A percentile compares a stretch with the other conserved stretches of the same genome.
Evolutionary conservation across 148 eudicot species (phyloP).

Genomic region (Camellia sinensis): DNA sequence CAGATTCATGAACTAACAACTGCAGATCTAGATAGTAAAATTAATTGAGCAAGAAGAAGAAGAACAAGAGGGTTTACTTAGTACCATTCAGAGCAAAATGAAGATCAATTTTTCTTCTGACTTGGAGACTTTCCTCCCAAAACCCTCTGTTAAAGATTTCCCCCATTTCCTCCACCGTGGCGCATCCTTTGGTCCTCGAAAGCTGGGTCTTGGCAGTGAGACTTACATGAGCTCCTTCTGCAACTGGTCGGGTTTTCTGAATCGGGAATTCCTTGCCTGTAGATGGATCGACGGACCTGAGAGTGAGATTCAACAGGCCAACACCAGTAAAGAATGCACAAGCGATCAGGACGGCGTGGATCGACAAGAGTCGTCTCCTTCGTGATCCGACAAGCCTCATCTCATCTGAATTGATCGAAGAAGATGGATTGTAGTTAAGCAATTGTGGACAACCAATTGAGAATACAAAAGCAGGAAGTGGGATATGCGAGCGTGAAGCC

Average conservation of each 20-base stretch:
- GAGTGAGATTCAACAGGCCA: slow-evolving; percentile 45
- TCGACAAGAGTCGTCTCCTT: slow-evolving; percentile 26
- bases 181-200: slow-evolving; percentile 36
- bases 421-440: not conserved
- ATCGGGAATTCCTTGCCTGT: slow-evolving; percentile 10
- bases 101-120: slow-evolving; percentile 42
- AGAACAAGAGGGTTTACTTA: not conserved
- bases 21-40: not conserved
- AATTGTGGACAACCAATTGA: not conserved
- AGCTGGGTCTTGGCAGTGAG: not conserved
- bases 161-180: slow-evolving; percentile 86
- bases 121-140: slow-evolving; percentile 48
- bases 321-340: slow-evolving; percentile 34
- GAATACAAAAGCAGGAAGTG: too few relatives aligned
- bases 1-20: not conserved
- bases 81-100: slow-evolving; percentile 69
- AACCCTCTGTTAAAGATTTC: slow-evolving; percentile 35
- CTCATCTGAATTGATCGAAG: not conserved
- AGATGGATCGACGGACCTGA: slow-evolving; percentile 50
- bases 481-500: too few relatives aligned
- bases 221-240: not conserved
- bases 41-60: not conserved
- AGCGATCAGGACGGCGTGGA: slow-evolving; percentile 26
- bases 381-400: slow-evolving; percentile 34
- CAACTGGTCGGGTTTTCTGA: not conserved